A percentile compares a stretch with the other conserved stretches of the same genome.
Conservation (phyloP, 202 grass and related monocot genomes). For the Zizania palustris region DNA sequence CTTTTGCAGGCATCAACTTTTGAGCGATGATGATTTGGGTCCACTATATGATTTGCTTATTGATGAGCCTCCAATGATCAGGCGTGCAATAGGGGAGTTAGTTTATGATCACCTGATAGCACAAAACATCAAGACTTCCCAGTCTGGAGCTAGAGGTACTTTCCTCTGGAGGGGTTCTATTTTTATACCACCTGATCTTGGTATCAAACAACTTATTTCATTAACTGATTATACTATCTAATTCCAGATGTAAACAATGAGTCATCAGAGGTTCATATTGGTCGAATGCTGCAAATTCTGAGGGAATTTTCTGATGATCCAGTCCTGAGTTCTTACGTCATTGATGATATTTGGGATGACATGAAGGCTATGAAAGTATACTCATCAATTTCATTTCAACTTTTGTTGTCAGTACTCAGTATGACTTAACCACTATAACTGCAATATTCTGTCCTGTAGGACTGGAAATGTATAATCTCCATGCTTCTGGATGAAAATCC, state of each 20-base stretch:
- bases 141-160: slow-evolving; percentile 62
- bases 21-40: slow-evolving; percentile 93
- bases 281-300: slow-evolving; percentile 90
- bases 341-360: slow-evolving; percentile 99
- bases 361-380: slow-evolving; percentile 97
- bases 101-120: slow-evolving; percentile 97
- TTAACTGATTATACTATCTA: slow-evolving; percentile 30
- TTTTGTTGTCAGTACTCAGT: slow-evolving; percentile 35
- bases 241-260: slow-evolving; percentile 77
- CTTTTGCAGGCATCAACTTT: slow-evolving; percentile 92
- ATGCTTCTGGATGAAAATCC: slow-evolving; percentile 91
- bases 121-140: slow-evolving; percentile 90
- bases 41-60: slow-evolving; percentile 98
- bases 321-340: slow-evolving; percentile 90
- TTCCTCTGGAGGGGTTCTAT: slow-evolving; percentile 5
- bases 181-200: slow-evolving; percentile 16
- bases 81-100: slow-evolving; percentile 96
- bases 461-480: slow-evolving; percentile 92
- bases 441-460: slow-evolving; percentile 53
- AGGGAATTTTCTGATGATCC: slow-evolving; percentile 95
- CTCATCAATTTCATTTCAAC: slow-evolving; percentile 23
- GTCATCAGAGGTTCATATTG: slow-evolving; percentile 83
- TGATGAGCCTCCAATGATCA: slow-evolving; percentile 97
- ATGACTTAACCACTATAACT: slow-evolving; percentile 7
- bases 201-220: slow-evolving; percentile 21